Evolutionary conservation across 345 rosid genomes (phyloP).

Genomic region (Nephelium lappaceum): DNA sequence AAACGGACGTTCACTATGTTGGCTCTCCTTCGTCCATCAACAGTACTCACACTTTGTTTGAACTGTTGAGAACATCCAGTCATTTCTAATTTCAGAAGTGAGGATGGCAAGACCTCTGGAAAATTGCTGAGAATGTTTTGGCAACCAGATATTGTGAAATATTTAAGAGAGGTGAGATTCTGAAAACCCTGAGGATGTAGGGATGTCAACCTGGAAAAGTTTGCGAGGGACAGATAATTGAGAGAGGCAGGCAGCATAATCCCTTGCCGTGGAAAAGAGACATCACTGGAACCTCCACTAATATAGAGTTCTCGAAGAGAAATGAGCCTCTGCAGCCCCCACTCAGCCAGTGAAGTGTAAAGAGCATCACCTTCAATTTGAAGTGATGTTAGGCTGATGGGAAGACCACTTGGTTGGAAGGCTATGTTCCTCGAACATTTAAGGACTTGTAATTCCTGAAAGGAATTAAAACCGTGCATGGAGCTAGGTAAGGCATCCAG

Average conservation of each 20-base stretch:
- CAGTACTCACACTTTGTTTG: background rate
- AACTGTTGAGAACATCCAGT: constrained; percentile 5
- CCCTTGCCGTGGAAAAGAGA: constrained; percentile 11
- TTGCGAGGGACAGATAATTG: background rate
- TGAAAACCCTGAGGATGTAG: constrained; percentile 9
- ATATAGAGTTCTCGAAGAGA: constrained; percentile 12
- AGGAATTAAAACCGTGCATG: constrained; percentile 12
- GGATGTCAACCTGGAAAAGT: constrained; percentile 21
- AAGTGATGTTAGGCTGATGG: constrained; percentile 21
- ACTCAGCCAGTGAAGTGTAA: constrained; percentile 7
- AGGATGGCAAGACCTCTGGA: constrained; percentile 10
- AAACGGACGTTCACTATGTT: constrained; percentile 22
- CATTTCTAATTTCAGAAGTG: constrained; percentile 14
- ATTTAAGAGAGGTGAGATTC: constrained; percentile 24
- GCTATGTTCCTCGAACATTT: constrained; percentile 18
- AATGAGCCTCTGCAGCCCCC: constrained; percentile 23
- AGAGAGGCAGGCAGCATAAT: constrained; percentile 16
- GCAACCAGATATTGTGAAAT: constrained; percentile 13
- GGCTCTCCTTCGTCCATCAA: constrained; percentile 10
- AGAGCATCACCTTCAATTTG: constrained; percentile 1
- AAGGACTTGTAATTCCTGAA: constrained; percentile 21
- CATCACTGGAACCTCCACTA: constrained; percentile 3
- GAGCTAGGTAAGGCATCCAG: constrained; percentile 5
- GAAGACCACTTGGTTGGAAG: constrained; percentile 26
- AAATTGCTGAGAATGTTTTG: constrained; percentile 17